Base-by-base conservation (phyloP, 2,329 filamentous ascomycete species). In the Emmonsia crescens region DNA sequence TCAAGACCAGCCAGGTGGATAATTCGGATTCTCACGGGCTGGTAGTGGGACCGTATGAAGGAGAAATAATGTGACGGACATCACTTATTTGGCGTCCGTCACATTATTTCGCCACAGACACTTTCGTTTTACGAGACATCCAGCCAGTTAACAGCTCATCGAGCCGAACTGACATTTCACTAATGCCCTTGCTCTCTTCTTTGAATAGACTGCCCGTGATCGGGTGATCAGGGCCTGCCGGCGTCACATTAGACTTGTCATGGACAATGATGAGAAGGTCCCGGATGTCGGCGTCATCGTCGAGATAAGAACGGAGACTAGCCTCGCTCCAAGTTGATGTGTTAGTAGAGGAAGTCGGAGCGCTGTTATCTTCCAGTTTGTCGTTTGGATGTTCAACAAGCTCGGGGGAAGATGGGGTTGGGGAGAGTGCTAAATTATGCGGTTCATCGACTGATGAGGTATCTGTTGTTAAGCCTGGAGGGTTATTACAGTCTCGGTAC, bases 181-280 rank as follows among this genome's bases (percentile, higher is more conserved):
- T 87, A 71, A 97, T 76, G 71, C 88, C 88, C 67, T 88, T 89
- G 70, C 91, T 92, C 75, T 96, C 90, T 71, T 96, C 89, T 57
- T 85, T 86, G 78, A 95, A 97, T 60, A 97, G 78, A 27, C 85
- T 84, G 16, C 85, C 85, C 58, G 89, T 90, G 52, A 96, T 81
- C 0, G 93, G 93, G 73, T 97, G 92, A 62, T 96, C 90, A n/a
- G 84, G 82, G 1, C 88, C 85, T 8, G 88, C 89, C 21, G 91
- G 89, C 49, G 85, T 83, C 19, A 95, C 86, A 63, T 92, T 89
- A 16, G 86, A 89, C 73, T 92, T 96, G 75, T 97, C 92, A 71
- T 96, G 92, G 33, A 99, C 91, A 64, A 99, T 89, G 44, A 92
- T 83, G 59, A 97, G 82, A 72, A 97, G 83, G 72, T 99, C 93